Percentiles rank a stretch among this genome's conserved stretches.
phyloP scores from a whole-genome alignment of 2,329 filamentous ascomycete species.

The Cladorrhinum sp. region DNA sequence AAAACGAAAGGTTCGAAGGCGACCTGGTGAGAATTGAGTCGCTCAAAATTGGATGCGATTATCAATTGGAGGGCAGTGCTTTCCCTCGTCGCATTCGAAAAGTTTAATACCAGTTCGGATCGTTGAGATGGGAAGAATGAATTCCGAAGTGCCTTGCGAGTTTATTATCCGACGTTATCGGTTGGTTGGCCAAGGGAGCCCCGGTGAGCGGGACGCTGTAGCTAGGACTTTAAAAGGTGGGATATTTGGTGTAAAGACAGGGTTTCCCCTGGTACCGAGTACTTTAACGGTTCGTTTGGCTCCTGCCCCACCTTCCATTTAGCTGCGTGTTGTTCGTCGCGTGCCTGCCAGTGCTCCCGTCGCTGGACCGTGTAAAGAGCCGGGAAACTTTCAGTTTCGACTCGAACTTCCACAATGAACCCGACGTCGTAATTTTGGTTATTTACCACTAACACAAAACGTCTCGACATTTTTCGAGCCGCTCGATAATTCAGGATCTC shows the following conservation, averaged over 20 bases:
- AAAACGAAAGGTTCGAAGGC: background rate
- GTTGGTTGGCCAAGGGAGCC: background rate
- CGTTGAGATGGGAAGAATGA: background rate
- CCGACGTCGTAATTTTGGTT: background rate
- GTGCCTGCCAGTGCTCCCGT: background rate
- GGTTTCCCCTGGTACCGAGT: background rate
- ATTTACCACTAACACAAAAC: background rate
- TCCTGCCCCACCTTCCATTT: background rate
- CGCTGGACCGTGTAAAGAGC: conserved; percentile 13
- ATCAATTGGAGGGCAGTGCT: background rate
- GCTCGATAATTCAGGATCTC: background rate
- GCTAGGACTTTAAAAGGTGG: background rate
- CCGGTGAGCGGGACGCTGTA: background rate
- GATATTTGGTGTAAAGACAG: background rate
- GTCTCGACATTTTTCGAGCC: no score
- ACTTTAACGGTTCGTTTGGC: background rate
- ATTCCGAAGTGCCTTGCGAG: background rate
- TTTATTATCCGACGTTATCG: background rate
- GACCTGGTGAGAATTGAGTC: background rate
- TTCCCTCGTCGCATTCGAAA: no score
- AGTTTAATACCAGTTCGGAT: background rate
- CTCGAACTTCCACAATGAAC: background rate
- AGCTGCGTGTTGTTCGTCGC: conserved; percentile 3
- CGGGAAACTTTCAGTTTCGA: background rate
- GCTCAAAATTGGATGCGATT: background rate